Percentiles rank a stretch among this genome's conserved stretches.
Evolutionary conservation across 228 moss, liverwort and hornwort species (phyloP).

Genomic region (Sphagnum magellanicum): DNA sequence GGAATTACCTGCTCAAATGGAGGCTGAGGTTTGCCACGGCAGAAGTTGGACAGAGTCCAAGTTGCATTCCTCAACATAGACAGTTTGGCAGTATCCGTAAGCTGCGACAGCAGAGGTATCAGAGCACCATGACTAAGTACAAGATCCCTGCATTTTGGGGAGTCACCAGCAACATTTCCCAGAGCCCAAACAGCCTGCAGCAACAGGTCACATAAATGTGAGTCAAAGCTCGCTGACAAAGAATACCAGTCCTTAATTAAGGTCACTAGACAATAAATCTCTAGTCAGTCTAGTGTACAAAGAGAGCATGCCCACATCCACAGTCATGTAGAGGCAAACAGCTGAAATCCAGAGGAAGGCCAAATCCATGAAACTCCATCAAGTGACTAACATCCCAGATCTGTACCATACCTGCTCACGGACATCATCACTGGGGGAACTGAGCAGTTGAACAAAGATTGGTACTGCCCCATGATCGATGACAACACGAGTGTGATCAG

Average conservation of each 20-base stretch:
- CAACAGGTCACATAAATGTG: neutral
- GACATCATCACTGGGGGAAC: slow-evolving; percentile 93
- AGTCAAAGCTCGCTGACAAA: too few species aligned
- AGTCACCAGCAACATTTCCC: slow-evolving; percentile 98
- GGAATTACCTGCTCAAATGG: slow-evolving; percentile 69
- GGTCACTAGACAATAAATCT: too few species aligned
- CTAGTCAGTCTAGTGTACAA: too few species aligned
- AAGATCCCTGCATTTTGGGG: slow-evolving; percentile 86
- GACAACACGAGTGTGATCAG: slow-evolving; percentile 91
- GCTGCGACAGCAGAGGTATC: slow-evolving; percentile 85
- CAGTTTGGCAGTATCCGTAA: slow-evolving; percentile 74
- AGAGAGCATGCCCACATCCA: too few species aligned
- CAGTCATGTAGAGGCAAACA: too few species aligned
- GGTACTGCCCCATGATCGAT: slow-evolving; percentile 96
- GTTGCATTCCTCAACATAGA: slow-evolving; percentile 95
- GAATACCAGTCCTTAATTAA: too few species aligned
- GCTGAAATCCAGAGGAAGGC: too few species aligned
- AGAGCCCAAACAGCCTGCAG: slow-evolving; percentile 97
- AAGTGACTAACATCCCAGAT: too few species aligned
- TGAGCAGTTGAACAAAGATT: slow-evolving; percentile 91
- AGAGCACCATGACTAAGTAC: slow-evolving; percentile 85
- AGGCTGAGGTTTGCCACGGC: slow-evolving; percentile 96
- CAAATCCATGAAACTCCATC: too few species aligned
- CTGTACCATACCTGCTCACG: slow-evolving; percentile 70
- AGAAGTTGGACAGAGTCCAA: slow-evolving; percentile 95